These are phyloP conservation scores for Sphaerulina vaccinii DNA, from an alignment of 2,329 filamentous ascomycete species.

Conservation along the genomic window DNA sequence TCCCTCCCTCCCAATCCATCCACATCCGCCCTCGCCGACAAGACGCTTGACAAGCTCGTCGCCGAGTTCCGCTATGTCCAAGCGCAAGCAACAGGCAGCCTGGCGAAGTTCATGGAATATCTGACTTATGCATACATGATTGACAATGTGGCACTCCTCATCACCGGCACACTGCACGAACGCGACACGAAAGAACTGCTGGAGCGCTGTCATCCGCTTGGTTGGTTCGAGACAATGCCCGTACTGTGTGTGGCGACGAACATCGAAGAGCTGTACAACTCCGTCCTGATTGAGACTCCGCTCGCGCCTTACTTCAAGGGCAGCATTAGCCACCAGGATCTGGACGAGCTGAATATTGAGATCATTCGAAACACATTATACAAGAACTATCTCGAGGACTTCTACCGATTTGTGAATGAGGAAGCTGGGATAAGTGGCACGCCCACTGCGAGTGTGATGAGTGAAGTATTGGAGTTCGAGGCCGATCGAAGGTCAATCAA, in stretches of 20 bases:
- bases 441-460: constrained; percentile 91
- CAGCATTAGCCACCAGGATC: constrained; percentile 89
- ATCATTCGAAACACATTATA: constrained; percentile 98
- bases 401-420: constrained; percentile 89
- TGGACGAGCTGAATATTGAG: constrained; percentile 98
- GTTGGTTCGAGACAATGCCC: constrained; percentile 99
- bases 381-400: constrained; percentile 99
- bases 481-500: constrained; percentile 96
- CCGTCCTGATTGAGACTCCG: constrained; percentile 92
- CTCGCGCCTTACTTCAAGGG: constrained; percentile 97
- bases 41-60: constrained; percentile 97
- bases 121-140: constrained; percentile 99
- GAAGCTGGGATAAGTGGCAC: constrained; percentile 83
- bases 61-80: constrained; percentile 96
- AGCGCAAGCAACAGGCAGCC: constrained; percentile 85
- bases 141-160: constrained; percentile 95
- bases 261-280: constrained; percentile 98
- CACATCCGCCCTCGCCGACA: constrained; percentile 88
- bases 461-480: constrained; percentile 93
- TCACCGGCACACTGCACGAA: constrained; percentile 96
- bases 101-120: constrained; percentile 96
- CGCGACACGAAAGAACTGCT: constrained; percentile 92
- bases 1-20: constrained; percentile 94
- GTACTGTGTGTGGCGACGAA: constrained; percentile 97
- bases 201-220: constrained; percentile 92